These are phyloP conservation scores for Mortierella polycephala DNA, from an alignment of 371 early-diverging fungal genomes.

Conservation along the genomic window DNA sequence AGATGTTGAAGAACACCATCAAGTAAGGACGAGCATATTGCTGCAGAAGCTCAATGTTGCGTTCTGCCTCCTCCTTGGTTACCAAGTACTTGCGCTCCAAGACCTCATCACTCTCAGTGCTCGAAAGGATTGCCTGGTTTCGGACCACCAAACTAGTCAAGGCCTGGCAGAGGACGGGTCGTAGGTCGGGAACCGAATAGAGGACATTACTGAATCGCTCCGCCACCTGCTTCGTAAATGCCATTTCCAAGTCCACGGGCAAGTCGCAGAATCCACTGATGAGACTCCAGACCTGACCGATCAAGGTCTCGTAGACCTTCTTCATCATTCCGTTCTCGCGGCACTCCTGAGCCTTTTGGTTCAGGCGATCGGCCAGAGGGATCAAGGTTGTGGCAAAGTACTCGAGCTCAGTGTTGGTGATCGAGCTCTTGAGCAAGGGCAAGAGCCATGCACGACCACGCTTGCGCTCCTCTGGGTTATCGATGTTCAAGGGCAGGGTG, in stretches of 20 bases:
- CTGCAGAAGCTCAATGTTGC: slow-evolving; percentile 70
- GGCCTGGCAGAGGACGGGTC: slow-evolving; percentile 83
- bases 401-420: slow-evolving; percentile 80
- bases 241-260: slow-evolving; percentile 77
- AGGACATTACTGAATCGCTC: slow-evolving; percentile 76
- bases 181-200: slow-evolving; percentile 77
- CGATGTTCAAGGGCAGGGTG: slow-evolving; percentile 91
- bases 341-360: slow-evolving; percentile 71
- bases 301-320: slow-evolving; percentile 91
- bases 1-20: slow-evolving; percentile 87
- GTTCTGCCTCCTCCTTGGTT: slow-evolving; percentile 65
- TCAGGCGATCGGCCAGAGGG: slow-evolving; percentile 83
- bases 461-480: slow-evolving; percentile 59
- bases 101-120: slow-evolving; percentile 61
- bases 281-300: slow-evolving; percentile 90
- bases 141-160: slow-evolving; percentile 79
- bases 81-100: slow-evolving; percentile 66
- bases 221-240: slow-evolving; percentile 72
- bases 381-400: slow-evolving; percentile 79
- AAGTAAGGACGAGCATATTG: slow-evolving; percentile 79
- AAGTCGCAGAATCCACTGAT: slow-evolving; percentile 87
- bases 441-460: slow-evolving; percentile 85
- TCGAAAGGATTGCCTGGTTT: slow-evolving; percentile 63
- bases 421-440: slow-evolving; percentile 81
- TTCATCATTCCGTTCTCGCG: slow-evolving; percentile 80